A percentile compares a stretch with the other conserved stretches of the same genome.
phyloP scores from a whole-genome alignment of 2,329 filamentous ascomycete genomes.

The Zasmidium citrigriseum region DNA sequence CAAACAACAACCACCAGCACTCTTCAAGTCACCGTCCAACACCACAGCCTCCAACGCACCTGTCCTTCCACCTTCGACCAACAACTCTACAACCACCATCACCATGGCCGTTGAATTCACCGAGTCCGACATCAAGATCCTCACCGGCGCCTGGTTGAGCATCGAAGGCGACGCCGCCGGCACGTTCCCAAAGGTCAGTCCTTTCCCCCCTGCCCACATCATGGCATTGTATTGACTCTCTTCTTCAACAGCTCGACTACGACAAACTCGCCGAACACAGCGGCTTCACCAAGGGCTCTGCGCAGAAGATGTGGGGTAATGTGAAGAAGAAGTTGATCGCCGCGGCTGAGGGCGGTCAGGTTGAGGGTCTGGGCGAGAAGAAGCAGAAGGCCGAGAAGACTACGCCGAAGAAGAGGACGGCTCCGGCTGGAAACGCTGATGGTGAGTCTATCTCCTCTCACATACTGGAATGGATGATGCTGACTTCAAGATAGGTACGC shows the following conservation, averaged over 20 bases:
- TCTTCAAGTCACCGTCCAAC: background rate
- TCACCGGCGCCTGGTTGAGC: constrained; percentile 14
- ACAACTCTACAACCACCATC: background rate
- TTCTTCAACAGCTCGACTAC: constrained; percentile 20
- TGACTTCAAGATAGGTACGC: background rate
- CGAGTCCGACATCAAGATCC: constrained; percentile 10
- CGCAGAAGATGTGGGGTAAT: constrained; percentile 51
- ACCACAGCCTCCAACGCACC: too few relatives aligned
- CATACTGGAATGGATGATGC: background rate
- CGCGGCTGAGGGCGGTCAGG: constrained; percentile 52
- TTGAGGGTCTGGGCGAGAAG: background rate
- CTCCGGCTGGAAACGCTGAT: too few relatives aligned
- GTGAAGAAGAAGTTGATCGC: constrained; percentile 74
- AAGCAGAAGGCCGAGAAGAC: background rate
- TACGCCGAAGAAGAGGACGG: background rate
- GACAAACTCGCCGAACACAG: constrained; percentile 18
- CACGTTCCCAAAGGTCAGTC: constrained; percentile 7
- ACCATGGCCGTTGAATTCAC: constrained; percentile 4
- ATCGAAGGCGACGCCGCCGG: constrained; percentile 7
- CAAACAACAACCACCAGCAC: background rate
- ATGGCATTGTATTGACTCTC: background rate
- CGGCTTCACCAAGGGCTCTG: constrained; percentile 20
- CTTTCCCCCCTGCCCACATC: background rate
- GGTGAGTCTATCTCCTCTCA: too few relatives aligned
- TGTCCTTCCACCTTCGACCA: too few relatives aligned